Evolutionary conservation across 768 basidiomycete species (phyloP).

Genomic region (Boletus subparvulus): DNA sequence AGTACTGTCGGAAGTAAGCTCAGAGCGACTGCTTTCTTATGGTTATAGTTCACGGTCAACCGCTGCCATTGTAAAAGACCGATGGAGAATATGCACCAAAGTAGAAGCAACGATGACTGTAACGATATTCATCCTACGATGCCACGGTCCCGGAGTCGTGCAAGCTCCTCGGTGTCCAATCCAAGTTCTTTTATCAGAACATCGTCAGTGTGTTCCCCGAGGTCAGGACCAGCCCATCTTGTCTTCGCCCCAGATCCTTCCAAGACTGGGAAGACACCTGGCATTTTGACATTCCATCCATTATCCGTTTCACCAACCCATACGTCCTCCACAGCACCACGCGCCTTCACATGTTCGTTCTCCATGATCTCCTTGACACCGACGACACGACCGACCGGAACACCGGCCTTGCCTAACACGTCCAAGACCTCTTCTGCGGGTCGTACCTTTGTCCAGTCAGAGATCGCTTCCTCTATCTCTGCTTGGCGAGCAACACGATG

Average conservation of each 20-base stretch:
- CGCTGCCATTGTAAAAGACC: neutral
- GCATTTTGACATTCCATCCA: slow-evolving; percentile 69
- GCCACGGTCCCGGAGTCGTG: slow-evolving; percentile 39
- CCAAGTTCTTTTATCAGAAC: slow-evolving; percentile 47
- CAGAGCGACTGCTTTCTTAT: slow-evolving; percentile 37
- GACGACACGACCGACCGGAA: slow-evolving; percentile 65
- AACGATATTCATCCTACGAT: slow-evolving; percentile 35
- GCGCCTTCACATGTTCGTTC: slow-evolving; percentile 51
- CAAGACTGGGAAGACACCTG: slow-evolving; percentile 59
- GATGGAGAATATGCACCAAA: neutral
- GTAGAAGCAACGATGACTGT: neutral
- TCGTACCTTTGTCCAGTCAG: slow-evolving; percentile 53
- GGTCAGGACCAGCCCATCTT: slow-evolving; percentile 66
- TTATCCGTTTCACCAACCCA: slow-evolving; percentile 42
- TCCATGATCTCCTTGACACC: slow-evolving; percentile 63
- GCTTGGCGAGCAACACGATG: slow-evolving; percentile 42
- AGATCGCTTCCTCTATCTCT: slow-evolving; percentile 63
- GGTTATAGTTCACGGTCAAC: slow-evolving; percentile 20
- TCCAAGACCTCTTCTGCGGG: slow-evolving; percentile 54
- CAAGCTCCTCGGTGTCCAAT: slow-evolving; percentile 37
- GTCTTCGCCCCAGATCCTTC: slow-evolving; percentile 58
- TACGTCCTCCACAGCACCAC: slow-evolving; percentile 61
- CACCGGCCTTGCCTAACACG: slow-evolving; percentile 48
- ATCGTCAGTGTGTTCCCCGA: slow-evolving; percentile 59
- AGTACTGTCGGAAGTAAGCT: slow-evolving; percentile 36